A percentile compares a stretch with the other conserved stretches of the same genome.
Conservation (phyloP, 2,329 filamentous ascomycete genomes). For the Claviceps spartinae region DNA sequence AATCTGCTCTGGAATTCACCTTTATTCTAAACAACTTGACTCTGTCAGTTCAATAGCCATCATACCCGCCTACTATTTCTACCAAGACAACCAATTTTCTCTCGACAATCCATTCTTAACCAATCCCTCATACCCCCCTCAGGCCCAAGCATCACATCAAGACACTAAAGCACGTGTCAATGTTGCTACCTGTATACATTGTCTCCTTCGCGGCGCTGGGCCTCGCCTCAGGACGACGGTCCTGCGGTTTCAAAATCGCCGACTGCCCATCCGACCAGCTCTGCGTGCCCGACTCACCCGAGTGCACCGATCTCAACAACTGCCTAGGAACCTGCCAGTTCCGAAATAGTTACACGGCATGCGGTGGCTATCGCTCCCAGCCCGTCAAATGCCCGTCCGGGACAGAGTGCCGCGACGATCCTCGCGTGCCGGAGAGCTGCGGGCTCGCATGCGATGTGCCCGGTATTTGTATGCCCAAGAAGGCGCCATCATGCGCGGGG, state of each 20-base stretch:
- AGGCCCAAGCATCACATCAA: background rate
- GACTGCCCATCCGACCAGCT: conserved; percentile 13
- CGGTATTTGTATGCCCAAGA: conserved; percentile 19
- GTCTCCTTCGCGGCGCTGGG: conserved; percentile 11
- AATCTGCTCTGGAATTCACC: background rate
- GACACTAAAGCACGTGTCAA: background rate
- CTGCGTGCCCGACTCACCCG: conserved; percentile 12
- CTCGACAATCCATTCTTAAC: background rate
- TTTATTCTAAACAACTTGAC: background rate
- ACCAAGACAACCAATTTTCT: background rate
- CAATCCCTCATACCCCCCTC: background rate
- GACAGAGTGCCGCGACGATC: conserved; percentile 20
- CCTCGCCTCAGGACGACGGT: conserved; percentile 2
- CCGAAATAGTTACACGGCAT: conserved; percentile 18
- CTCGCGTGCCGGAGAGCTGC: conserved; percentile 16
- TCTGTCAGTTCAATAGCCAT: background rate
- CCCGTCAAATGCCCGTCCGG: conserved; percentile 15
- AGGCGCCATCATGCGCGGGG: conserved; percentile 13
- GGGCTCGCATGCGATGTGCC: conserved; percentile 22
- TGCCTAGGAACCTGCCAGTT: conserved; percentile 18
- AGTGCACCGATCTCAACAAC: conserved; percentile 14
- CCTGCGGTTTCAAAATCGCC: conserved; percentile 17
- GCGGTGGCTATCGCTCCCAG: conserved; percentile 17
- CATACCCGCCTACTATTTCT: background rate
- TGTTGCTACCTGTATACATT: conserved; percentile 14